phyloP scores from a whole-genome alignment of 2,329 filamentous ascomycete genomes.

The Alternaria triticina region DNA sequence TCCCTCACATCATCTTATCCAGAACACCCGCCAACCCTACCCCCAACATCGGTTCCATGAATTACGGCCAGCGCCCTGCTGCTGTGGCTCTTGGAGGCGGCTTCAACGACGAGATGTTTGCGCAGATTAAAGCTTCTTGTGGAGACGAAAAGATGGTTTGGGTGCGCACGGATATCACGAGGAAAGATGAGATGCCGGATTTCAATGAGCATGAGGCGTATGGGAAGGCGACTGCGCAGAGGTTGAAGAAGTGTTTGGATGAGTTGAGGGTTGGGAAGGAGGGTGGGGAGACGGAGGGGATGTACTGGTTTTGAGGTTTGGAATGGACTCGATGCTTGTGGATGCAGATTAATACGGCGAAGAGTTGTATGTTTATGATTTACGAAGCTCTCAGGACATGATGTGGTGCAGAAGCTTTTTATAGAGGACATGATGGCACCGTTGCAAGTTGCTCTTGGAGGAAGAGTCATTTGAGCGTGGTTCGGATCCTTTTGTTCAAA shows the following conservation, averaged over 20 bases:
- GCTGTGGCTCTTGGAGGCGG: not conserved
- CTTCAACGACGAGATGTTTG: not conserved
- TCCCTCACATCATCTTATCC: slow-evolving; percentile 7
- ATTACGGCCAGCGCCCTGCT: not conserved
- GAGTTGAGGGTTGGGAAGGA: slow-evolving; percentile 9
- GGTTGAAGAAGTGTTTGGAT: slow-evolving; percentile 13
- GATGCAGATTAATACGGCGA: too few relatives aligned
- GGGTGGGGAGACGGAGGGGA: not conserved
- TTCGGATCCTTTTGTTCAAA: too few relatives aligned
- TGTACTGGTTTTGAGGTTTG: slow-evolving; percentile 3
- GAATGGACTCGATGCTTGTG: too few relatives aligned
- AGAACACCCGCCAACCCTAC: not conserved
- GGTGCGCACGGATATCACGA: slow-evolving; percentile 10
- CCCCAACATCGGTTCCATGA: not conserved
- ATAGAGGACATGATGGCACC: too few relatives aligned
- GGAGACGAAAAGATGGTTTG: slow-evolving; percentile 10
- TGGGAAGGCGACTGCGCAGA: slow-evolving; percentile 5
- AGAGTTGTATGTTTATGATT: too few relatives aligned
- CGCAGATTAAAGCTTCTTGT: not conserved
- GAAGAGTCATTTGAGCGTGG: too few relatives aligned
- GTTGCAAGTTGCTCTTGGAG: too few relatives aligned
- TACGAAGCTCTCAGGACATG: too few relatives aligned
- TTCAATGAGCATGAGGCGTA: slow-evolving; percentile 9
- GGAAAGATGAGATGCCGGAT: not conserved
- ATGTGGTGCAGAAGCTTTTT: too few relatives aligned